Evolutionary conservation across 345 rosid genomes (phyloP), one percentile per base, ranked within the genome.

Genomic region (Rhodomyrtus tomentosa): DNA sequence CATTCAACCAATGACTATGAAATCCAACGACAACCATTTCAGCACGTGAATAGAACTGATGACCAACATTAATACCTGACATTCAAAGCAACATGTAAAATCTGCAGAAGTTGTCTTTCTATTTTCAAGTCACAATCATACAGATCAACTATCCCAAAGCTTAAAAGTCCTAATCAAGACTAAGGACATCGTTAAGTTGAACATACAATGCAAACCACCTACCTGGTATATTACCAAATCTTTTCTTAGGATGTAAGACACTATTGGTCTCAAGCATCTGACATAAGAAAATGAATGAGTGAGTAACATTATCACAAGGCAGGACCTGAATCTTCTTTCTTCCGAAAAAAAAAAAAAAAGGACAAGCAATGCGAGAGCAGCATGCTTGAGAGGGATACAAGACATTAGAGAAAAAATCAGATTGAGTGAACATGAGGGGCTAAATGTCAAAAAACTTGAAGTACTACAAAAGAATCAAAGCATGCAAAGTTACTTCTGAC

Each of bases 1-100:
- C 99, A 89, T 94, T 95, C 90, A 97, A 87, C 99, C 99, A 97
- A 76, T 97, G 99, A 87, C 91, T 87, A 84, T 95, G 99, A 82
- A 97, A 90, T 74, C 99, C 99, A 83, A 95, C 89, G 27, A 89
- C 99, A 82, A 90, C 94, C 99, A 97, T 97, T 91, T 95, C 99
- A 80, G 98, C 96, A 84, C 99, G 89, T 81, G 99, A 97, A 85
- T 89, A 97, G 82, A 97, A 97, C 55, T 88, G 96, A 85, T 95
- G 96, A 52, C 99, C 99, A 80, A 95, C 98, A 38, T 90, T 86
- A 85, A 97, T 89, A 83, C 99, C 99, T 97, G 88, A 51, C 88
- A 92, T 82, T 73, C 87, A 50, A 36, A 82, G 80, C 21, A 74
- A 49, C 20, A 49, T 45, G 22, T 51, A 74, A 82, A 81, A 45